Base-by-base conservation (phyloP, 1,139 yeast genomes). In the Geotrichum citri-aurantii region DNA sequence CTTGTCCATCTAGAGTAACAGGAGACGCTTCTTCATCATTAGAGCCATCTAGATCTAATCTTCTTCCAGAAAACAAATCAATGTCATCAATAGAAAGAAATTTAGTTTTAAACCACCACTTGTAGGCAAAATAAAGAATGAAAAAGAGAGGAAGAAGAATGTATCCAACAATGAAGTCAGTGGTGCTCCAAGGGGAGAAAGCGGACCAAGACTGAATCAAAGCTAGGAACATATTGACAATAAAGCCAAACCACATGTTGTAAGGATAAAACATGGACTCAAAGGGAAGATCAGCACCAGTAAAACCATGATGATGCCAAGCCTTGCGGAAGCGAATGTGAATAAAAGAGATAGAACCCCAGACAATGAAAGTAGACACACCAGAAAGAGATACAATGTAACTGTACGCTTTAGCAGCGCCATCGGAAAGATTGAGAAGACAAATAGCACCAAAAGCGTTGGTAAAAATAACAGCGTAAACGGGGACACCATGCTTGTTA, bases 331-430 rank as follows among this genome's bases (percentile, higher is more conserved):
- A 82, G 48, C 84, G 72, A 29, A 81, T 74, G 68, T 80, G 82
- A 58, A 78, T 69, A 64, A 76, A 69, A 69, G 83, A 80, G 59
- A 82, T 77, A 60, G 78, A 74, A 12, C 79, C 73, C 76, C 83
- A 82, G 17, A 82, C 77, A 61, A 81, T 71, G 64, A 82, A 77
- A 52, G 81, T 73, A 11, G 84, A 82, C 27, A 83, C 81, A 21
- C 85, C 82, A 50, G 88, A 83, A 53, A 92, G 84, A 73, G 88
- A 89, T 65, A 90, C 80, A 64, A 92, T 81, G 92, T 96, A 92
- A 65, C 80, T 75, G 76, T 91, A 92, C 10, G 91, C 97, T 17
- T 80, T 77, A 37, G 77, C 75, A 56, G 96, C 95, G 52, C 81
- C 79, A 21, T 79, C 73, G 40, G 86, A 80, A 61, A 83, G 77